Percentiles rank a stretch among this genome's conserved stretches.
phyloP scores from a whole-genome alignment of 176 grass and related monocot species.

The Calamus simplicifolius region DNA sequence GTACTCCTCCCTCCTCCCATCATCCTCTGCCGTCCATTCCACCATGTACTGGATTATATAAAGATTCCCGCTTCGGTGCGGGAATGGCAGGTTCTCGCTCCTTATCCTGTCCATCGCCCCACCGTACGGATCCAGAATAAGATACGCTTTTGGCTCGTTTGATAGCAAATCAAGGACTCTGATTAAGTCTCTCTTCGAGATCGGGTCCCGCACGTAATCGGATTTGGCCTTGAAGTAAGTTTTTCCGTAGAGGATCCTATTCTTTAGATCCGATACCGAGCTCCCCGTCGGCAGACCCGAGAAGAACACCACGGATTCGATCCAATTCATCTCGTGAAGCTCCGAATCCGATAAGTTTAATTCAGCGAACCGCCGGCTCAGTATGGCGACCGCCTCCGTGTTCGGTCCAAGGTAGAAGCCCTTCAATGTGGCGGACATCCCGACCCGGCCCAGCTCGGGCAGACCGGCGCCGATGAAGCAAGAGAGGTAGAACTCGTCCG shows the following conservation, averaged over 20 bases:
- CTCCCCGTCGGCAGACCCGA: constrained; percentile 47
- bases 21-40: constrained; percentile 27
- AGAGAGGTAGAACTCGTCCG: constrained; percentile 73
- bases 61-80: constrained; percentile 60
- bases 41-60: constrained; percentile 54
- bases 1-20: constrained; percentile 10
- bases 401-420: constrained; percentile 52
- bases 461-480: too few relatives aligned
- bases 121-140: constrained; percentile 78
- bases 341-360: constrained; percentile 23
- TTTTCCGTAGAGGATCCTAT: constrained; percentile 41
- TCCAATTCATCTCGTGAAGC: constrained; percentile 57
- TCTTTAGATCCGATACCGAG: constrained; percentile 22
- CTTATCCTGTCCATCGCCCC: constrained; percentile 47
- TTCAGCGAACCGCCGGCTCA: constrained; percentile 25
- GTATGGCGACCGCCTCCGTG: constrained; percentile 21
- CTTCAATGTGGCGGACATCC: constrained; percentile 31
- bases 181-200: constrained; percentile 1
- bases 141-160: constrained; percentile 41
- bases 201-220: constrained; percentile 46
- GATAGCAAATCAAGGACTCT: constrained; percentile 18
- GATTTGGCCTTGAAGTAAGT: constrained; percentile 83
- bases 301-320: constrained; percentile 36
- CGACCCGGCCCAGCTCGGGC: too few relatives aligned
- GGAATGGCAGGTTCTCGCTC: constrained; percentile 39